These are phyloP conservation scores for Pseudocercospora vitis DNA, from an alignment of 2,329 filamentous ascomycete species.

Conservation along the genomic window DNA sequence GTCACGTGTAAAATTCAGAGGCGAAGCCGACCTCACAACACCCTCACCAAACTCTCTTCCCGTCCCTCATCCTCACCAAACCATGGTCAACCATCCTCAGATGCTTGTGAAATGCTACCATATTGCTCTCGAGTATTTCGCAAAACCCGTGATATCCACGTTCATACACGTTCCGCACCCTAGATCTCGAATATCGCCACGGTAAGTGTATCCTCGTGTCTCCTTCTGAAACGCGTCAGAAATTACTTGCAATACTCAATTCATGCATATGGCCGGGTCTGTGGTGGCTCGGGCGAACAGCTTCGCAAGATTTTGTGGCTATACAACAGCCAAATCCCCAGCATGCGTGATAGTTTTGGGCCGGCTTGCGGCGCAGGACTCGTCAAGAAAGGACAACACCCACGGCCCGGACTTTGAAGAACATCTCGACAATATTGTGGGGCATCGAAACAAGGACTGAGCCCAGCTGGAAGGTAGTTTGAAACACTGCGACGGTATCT, in stretches of 20 bases:
- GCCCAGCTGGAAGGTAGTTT: too few relatives aligned
- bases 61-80: not conserved
- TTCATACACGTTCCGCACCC: not conserved
- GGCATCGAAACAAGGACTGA: too few relatives aligned
- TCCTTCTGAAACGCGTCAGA: constrained; percentile 13
- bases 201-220: constrained; percentile 14
- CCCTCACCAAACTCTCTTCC: constrained; percentile 6
- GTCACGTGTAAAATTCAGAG: not conserved
- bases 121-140: not conserved
- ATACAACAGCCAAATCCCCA: not conserved
- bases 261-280: not conserved
- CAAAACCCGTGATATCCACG: not conserved
- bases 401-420: not conserved
- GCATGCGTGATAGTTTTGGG: not conserved
- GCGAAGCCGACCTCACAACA: constrained; percentile 5
- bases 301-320: not conserved
- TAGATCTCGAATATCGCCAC: not conserved
- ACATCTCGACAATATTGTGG: too few relatives aligned
- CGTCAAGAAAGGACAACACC: not conserved
- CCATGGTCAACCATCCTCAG: not conserved
- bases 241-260: not conserved
- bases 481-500: too few relatives aligned
- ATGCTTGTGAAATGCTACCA: too few relatives aligned
- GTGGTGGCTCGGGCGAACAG: not conserved
- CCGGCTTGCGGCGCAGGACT: not conserved